Percentiles rank a stretch among this genome's conserved stretches.
Conservation (phyloP, 2,329 filamentous ascomycete species). For the Chrysoporthe cubensis region DNA sequence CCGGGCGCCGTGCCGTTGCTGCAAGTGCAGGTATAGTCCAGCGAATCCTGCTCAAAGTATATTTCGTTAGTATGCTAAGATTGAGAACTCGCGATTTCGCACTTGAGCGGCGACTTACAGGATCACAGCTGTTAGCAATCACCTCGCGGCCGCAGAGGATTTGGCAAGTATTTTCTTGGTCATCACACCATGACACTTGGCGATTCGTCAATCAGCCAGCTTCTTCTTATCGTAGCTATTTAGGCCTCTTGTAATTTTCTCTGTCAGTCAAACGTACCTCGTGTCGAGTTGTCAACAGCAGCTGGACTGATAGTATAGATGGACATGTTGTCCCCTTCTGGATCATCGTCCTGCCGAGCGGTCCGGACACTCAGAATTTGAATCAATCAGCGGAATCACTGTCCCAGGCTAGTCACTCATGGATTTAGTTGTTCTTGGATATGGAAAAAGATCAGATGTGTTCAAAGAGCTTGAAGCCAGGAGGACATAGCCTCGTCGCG, state of each 20-base stretch:
- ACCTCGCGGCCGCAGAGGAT: neutral
- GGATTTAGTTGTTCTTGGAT: neutral
- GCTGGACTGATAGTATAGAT: neutral
- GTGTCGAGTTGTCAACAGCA: neutral
- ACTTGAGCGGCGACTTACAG: neutral
- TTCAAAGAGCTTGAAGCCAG: neutral
- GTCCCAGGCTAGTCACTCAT: neutral
- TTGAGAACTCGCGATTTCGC: too few species aligned
- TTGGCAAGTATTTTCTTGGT: constrained; percentile 1
- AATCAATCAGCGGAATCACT: neutral
- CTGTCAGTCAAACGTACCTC: neutral
- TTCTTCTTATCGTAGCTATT: neutral
- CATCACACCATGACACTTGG: neutral
- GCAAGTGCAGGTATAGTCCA: neutral
- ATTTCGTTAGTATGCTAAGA: neutral
- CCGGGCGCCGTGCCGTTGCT: neutral
- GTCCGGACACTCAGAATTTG: neutral
- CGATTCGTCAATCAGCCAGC: neutral
- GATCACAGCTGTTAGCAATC: neutral
- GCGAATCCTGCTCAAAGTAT: neutral
- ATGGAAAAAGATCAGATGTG: neutral
- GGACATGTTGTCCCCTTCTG: neutral
- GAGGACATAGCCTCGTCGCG: neutral
- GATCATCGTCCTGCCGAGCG: neutral
- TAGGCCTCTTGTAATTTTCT: neutral